phyloP scores from a whole-genome alignment of 1,284 basidiomycete species.

The Schizopora paradoxa region DNA sequence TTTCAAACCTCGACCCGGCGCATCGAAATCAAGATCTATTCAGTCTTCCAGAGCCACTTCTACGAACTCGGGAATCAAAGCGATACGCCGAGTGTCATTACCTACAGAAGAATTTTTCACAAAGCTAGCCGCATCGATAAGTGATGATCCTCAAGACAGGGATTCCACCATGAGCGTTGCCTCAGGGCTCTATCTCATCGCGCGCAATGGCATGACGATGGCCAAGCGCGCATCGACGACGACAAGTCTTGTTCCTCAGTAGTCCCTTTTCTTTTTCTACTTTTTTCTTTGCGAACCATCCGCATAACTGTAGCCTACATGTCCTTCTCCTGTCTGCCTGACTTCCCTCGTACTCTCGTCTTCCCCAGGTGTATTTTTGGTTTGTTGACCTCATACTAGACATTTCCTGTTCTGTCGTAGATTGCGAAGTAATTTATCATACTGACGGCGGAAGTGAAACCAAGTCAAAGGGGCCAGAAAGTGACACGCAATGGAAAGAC shows the following conservation, averaged over 20 bases:
- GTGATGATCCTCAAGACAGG: too few species aligned
- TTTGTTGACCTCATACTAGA: neutral
- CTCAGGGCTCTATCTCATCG: constrained; percentile 1
- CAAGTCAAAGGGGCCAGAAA: neutral
- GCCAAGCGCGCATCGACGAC: too few species aligned
- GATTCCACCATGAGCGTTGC: too few species aligned
- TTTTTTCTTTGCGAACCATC: too few species aligned
- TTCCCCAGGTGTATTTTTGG: neutral
- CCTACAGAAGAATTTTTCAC: neutral
- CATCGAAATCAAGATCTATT: neutral
- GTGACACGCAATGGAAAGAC: neutral
- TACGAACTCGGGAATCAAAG: neutral
- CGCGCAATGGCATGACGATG: too few species aligned
- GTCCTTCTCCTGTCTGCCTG: neutral
- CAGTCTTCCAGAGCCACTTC: neutral
- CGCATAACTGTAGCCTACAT: too few species aligned
- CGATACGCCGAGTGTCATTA: too few species aligned
- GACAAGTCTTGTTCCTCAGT: too few species aligned
- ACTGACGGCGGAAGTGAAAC: neutral
- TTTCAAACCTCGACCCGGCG: neutral
- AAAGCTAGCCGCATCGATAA: too few species aligned
- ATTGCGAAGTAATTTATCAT: neutral
- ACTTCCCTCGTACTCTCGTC: neutral
- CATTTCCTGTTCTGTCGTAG: neutral
- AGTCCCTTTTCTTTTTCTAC: too few species aligned